Conservation (phyloP, 2,329 filamentous ascomycete species). For the Fusarium sp. region DNA sequence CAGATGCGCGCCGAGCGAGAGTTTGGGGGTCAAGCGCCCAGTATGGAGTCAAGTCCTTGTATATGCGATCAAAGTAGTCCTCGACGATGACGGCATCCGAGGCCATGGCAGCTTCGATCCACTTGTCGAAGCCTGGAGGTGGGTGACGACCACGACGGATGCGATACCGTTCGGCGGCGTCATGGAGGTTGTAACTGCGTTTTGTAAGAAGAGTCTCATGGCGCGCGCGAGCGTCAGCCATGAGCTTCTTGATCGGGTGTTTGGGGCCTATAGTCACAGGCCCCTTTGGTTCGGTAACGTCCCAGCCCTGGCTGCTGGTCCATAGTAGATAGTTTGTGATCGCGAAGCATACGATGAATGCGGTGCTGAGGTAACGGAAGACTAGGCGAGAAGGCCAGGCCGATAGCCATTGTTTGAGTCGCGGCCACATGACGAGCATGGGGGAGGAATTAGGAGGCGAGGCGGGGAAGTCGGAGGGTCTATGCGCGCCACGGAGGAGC, state of each 20-base stretch:
- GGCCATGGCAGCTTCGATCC: slow-evolving; percentile 66
- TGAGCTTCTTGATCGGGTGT: slow-evolving; percentile 66
- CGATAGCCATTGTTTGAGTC: slow-evolving; percentile 44
- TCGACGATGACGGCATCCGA: slow-evolving; percentile 69
- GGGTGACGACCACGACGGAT: slow-evolving; percentile 69
- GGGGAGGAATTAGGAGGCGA: slow-evolving; percentile 19
- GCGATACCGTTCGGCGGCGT: slow-evolving; percentile 68
- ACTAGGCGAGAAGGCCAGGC: slow-evolving; percentile 46
- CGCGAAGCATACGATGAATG: slow-evolving; percentile 42
- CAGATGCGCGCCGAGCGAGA: slow-evolving; percentile 54
- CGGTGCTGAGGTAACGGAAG: slow-evolving; percentile 46
- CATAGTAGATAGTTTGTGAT: slow-evolving; percentile 50
- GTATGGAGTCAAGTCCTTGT: slow-evolving; percentile 71
- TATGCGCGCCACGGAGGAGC: slow-evolving; percentile 41
- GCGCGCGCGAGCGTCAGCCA: slow-evolving; percentile 58
- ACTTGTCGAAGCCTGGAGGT: slow-evolving; percentile 72
- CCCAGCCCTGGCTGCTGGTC: slow-evolving; percentile 45
- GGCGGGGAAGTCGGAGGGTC: slow-evolving; percentile 29
- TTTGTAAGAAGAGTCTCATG: slow-evolving; percentile 58
- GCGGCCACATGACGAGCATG: slow-evolving; percentile 42
- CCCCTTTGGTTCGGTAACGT: slow-evolving; percentile 38
- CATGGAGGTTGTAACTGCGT: slow-evolving; percentile 61
- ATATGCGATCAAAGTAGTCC: slow-evolving; percentile 74
- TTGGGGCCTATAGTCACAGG: slow-evolving; percentile 42
- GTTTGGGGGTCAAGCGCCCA: slow-evolving; percentile 65